Conservation (phyloP, 1,284 basidiomycete species). For the Moniliella sp. region DNA sequence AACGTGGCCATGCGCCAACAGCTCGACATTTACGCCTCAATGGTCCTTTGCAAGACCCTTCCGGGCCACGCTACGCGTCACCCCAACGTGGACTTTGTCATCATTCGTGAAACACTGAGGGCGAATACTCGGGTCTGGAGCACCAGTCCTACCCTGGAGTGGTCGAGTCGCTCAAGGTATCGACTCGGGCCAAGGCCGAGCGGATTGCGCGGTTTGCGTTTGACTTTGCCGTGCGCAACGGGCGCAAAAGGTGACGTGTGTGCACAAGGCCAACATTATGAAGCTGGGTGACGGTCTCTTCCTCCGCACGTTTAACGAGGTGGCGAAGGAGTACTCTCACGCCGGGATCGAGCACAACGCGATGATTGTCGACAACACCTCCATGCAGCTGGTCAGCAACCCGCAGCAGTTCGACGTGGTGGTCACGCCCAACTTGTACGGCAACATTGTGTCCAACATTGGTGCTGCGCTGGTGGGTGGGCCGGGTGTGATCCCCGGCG, state of each 20-base stretch:
- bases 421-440: constrained; percentile 1
- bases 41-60: not conserved
- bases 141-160: not conserved
- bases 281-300: not conserved
- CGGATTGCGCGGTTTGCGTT: not conserved
- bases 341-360: too few relatives aligned
- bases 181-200: not conserved
- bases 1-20: too few relatives aligned
- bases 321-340: not conserved
- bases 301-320: not conserved
- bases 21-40: not conserved
- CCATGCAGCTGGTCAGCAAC: not conserved
- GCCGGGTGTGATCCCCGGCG: not conserved
- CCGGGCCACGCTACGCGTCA: not conserved
- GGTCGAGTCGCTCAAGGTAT: not conserved
- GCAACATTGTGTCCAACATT: not conserved
- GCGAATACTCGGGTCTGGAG: not conserved
- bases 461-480: not conserved
- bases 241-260: not conserved
- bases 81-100: not conserved
- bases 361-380: constrained; percentile 1
- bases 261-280: constrained; percentile 1
- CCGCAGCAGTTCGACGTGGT: not conserved
- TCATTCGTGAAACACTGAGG: not conserved
- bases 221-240: not conserved